Evolutionary conservation across 495 filamentous ascomycete genomes (phyloP).

Genomic region (Penicillium pulvis): DNA sequence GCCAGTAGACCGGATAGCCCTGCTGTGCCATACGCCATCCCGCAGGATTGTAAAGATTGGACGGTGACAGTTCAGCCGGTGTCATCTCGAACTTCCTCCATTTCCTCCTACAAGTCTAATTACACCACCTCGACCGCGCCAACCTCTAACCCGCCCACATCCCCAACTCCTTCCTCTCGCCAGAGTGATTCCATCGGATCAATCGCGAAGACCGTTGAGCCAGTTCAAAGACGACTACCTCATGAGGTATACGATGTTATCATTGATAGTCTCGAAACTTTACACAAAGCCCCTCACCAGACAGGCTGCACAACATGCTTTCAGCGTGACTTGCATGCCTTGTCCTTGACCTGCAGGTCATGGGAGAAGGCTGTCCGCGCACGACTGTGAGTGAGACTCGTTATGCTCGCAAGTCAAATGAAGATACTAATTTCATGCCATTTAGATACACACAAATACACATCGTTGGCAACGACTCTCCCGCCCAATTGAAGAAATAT

Average conservation of each 20-base stretch:
- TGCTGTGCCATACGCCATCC: slow-evolving; percentile 36
- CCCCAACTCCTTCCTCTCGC: slow-evolving; percentile 38
- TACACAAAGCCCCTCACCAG: slow-evolving; percentile 49
- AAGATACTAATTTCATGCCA: slow-evolving; percentile 15
- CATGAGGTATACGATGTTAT: slow-evolving; percentile 61
- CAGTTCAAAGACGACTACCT: slow-evolving; percentile 53
- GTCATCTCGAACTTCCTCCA: slow-evolving; percentile 40
- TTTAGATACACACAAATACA: slow-evolving; percentile 69
- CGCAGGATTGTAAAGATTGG: slow-evolving; percentile 27
- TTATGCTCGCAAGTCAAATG: not conserved
- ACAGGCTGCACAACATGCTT: slow-evolving; percentile 72
- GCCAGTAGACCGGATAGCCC: slow-evolving; percentile 45
- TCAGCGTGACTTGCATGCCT: slow-evolving; percentile 70
- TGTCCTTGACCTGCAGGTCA: slow-evolving; percentile 66
- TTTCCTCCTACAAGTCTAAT: slow-evolving; percentile 46
- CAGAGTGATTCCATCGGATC: slow-evolving; percentile 42
- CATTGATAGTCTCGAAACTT: slow-evolving; percentile 48
- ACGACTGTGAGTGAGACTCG: slow-evolving; percentile 56
- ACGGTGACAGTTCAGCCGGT: slow-evolving; percentile 34
- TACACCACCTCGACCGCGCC: slow-evolving; percentile 43
- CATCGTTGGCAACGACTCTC: slow-evolving; percentile 69
- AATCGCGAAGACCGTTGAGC: slow-evolving; percentile 35
- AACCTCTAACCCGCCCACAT: slow-evolving; percentile 42
- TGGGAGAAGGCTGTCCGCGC: slow-evolving; percentile 68
- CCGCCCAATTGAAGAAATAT: slow-evolving; percentile 62